Evolutionary conservation across 164 flowering plant genomes (phyloP).

Genomic region (Stephania cephalantha): DNA sequence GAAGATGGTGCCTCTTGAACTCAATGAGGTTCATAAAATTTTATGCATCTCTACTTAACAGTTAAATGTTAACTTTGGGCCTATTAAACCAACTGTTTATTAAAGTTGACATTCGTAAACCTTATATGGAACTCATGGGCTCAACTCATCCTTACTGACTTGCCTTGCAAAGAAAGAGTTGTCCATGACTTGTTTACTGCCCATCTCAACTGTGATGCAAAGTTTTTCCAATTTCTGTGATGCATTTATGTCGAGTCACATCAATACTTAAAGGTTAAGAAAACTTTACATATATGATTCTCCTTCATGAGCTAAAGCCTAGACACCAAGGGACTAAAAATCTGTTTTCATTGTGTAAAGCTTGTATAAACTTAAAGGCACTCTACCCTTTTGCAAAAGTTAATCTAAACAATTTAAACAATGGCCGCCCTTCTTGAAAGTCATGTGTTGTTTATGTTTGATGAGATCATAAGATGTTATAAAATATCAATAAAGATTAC

Average conservation of each 20-base stretch:
- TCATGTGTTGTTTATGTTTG: neutral
- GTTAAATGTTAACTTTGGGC: neutral
- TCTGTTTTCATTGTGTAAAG: constrained; percentile 10
- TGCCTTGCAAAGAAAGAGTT: too few species aligned
- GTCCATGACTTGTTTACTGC: too few species aligned
- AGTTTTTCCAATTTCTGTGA: neutral
- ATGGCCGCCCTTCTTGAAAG: constrained; percentile 14
- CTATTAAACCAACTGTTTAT: too few species aligned
- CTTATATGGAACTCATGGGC: too few species aligned
- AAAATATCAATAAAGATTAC: neutral
- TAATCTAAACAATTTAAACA: constrained; percentile 4
- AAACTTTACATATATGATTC: constrained; percentile 11
- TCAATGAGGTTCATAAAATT: neutral
- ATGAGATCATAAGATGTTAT: constrained; percentile 10
- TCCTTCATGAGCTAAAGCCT: constrained; percentile 4
- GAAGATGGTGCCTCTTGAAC: neutral
- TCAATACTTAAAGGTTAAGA: constrained; percentile 10
- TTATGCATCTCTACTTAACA: neutral
- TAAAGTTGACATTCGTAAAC: neutral
- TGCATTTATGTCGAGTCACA: neutral
- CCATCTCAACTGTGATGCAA: too few species aligned
- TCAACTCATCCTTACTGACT: too few species aligned
- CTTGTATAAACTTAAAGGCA: constrained; percentile 4
- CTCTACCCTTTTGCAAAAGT: constrained; percentile 9
- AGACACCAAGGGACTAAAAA: constrained; percentile 1